These are phyloP conservation scores for Nothophaeocryptopus gaeumannii DNA, from an alignment of 2,329 filamentous ascomycete genomes.

Conservation along the genomic window DNA sequence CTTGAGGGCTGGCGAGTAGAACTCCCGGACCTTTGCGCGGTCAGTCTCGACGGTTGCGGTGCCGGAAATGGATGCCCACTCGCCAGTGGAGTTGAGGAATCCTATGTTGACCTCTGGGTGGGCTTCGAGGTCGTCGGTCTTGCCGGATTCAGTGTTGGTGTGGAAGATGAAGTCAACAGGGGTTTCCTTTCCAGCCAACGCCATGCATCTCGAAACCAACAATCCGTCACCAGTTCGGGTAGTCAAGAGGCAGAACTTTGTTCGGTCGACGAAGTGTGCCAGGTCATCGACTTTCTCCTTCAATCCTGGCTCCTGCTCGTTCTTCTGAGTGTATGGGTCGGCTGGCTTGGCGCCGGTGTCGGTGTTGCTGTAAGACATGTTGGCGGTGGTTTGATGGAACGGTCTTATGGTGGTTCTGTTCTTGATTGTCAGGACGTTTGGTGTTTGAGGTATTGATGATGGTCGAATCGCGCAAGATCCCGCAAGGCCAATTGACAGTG, in stretches of 20 bases:
- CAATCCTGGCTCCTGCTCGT: slow-evolving; percentile 66
- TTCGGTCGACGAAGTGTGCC: slow-evolving; percentile 64
- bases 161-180: slow-evolving; percentile 84
- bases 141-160: slow-evolving; percentile 85
- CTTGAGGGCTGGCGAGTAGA: slow-evolving; percentile 72
- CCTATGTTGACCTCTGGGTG: slow-evolving; percentile 77
- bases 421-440: too few species aligned
- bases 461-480: too few species aligned
- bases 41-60: slow-evolving; percentile 67
- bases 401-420: background rate
- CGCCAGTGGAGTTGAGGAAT: slow-evolving; percentile 67
- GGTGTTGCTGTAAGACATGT: slow-evolving; percentile 56
- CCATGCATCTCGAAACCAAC: slow-evolving; percentile 82
- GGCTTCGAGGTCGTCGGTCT: slow-evolving; percentile 73
- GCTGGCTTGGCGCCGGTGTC: slow-evolving; percentile 60
- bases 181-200: slow-evolving; percentile 73
- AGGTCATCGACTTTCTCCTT: slow-evolving; percentile 76
- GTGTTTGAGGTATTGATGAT: too few species aligned
- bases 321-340: slow-evolving; percentile 79
- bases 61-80: slow-evolving; percentile 87
- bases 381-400: slow-evolving; percentile 18
- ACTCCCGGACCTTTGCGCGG: slow-evolving; percentile 64
- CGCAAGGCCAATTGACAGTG: too few species aligned
- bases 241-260: slow-evolving; percentile 88
- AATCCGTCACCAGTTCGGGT: slow-evolving; percentile 66